Conservation (phyloP, 805 yeast genomes). For the Jamesozyma piceae region DNA sequence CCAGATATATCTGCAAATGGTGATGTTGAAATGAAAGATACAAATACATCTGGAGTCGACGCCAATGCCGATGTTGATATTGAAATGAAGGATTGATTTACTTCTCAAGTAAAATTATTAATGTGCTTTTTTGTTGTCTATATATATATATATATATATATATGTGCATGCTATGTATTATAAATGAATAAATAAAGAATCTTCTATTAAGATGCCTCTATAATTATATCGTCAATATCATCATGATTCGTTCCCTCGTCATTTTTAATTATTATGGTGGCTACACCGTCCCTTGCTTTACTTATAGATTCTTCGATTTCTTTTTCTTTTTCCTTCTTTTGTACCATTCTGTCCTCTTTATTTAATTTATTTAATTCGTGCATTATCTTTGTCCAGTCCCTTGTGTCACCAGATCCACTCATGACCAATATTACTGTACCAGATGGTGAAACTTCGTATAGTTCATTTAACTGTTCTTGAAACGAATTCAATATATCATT, state of each 20-base stretch:
- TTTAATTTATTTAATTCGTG: conserved; percentile 36
- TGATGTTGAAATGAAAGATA: conserved; percentile 6
- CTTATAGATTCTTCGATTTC: conserved; percentile 39
- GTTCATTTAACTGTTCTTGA: conserved; percentile 36
- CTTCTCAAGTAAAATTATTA: neutral
- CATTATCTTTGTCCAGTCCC: conserved; percentile 34
- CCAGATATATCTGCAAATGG: neutral
- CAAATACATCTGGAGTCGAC: too few relatives aligned
- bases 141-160: conserved; percentile 3
- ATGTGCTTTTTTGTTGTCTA: too few relatives aligned
- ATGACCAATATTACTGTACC: conserved; percentile 52
- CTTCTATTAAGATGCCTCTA: neutral
- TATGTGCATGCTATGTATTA: neutral
- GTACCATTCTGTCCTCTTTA: conserved; percentile 32
- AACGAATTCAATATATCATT: conserved; percentile 24
- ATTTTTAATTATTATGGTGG: conserved; percentile 43
- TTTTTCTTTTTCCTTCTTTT: conserved; percentile 37
- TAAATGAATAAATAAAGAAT: too few relatives aligned
- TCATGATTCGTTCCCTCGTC: neutral
- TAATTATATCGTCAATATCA: neutral
- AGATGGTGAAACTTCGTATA: conserved; percentile 47
- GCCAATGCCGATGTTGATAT: conserved; percentile 5
- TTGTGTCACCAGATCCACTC: conserved; percentile 55
- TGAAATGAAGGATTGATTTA: conserved; percentile 7
- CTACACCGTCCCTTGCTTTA: conserved; percentile 51